Conservation (phyloP, 2,329 filamentous ascomycete species). For the Verticillium zaregamsianum region DNA sequence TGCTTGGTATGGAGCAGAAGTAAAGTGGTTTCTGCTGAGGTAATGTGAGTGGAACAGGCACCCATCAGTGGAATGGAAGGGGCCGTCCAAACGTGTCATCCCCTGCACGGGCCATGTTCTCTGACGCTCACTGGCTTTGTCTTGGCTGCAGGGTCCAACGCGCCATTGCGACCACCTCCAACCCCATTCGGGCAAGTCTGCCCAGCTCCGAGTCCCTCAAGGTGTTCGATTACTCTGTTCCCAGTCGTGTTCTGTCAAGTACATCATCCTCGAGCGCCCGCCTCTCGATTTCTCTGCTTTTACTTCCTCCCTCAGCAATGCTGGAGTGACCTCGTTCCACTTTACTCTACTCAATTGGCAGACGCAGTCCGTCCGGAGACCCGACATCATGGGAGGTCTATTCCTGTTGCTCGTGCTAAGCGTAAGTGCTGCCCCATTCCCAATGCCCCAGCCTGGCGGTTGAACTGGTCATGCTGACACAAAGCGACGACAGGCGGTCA, state of each 20-base stretch:
- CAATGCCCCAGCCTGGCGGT: background rate
- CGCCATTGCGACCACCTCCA: background rate
- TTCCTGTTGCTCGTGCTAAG: conserved; percentile 35
- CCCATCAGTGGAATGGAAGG: background rate
- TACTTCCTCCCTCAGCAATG: background rate
- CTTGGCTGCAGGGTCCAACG: background rate
- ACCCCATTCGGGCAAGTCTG: background rate
- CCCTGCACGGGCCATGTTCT: background rate
- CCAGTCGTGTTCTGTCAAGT: background rate
- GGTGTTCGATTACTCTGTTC: background rate
- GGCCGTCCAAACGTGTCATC: background rate
- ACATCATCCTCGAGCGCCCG: background rate
- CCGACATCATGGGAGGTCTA: conserved; percentile 31
- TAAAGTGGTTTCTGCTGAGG: background rate
- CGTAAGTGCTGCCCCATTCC: conserved; percentile 23
- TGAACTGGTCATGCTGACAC: conserved; percentile 14
- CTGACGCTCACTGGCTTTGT: background rate
- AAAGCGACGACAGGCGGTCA: conserved; percentile 39
- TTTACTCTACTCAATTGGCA: background rate
- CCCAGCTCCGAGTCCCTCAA: background rate
- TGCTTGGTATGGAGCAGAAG: background rate
- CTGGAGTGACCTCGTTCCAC: background rate
- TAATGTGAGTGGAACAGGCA: background rate
- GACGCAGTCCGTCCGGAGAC: background rate
- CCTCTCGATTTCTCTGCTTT: background rate